Evolutionary conservation across 2,329 filamentous ascomycete genomes (phyloP).

Genomic region (Pezicula rhizophila): DNA sequence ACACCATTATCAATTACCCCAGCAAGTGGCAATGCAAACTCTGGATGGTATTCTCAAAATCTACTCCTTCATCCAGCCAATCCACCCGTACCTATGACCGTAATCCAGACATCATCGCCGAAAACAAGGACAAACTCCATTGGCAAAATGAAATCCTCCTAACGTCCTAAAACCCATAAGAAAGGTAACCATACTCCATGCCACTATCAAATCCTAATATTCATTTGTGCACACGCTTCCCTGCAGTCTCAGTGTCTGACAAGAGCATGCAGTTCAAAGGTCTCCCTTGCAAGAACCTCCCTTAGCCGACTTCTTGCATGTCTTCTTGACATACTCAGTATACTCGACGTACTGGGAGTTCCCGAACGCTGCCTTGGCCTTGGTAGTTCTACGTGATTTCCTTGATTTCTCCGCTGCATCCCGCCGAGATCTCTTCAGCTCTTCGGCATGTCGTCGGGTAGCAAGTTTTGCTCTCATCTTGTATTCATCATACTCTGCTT

Average conservation of each 20-base stretch:
- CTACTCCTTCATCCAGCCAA: slow-evolving; percentile 3
- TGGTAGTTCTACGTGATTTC: slow-evolving; percentile 6
- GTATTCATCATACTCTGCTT: slow-evolving; percentile 41
- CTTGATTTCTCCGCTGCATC: neutral
- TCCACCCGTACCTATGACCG: slow-evolving; percentile 5
- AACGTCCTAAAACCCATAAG: slow-evolving; percentile 5
- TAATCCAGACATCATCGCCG: slow-evolving; percentile 9
- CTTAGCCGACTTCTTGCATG: slow-evolving; percentile 10
- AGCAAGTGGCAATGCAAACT: slow-evolving; percentile 58
- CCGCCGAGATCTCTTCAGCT: slow-evolving; percentile 4
- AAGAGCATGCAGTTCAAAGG: too few relatives aligned
- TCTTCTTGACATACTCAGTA: too few relatives aligned
- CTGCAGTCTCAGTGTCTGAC: neutral
- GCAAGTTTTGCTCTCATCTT: slow-evolving; percentile 37
- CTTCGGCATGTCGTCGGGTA: slow-evolving; percentile 7
- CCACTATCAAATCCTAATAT: slow-evolving; percentile 6
- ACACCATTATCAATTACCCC: slow-evolving; percentile 35
- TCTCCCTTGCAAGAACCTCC: neutral
- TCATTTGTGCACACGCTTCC: slow-evolving; percentile 1
- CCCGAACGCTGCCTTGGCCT: slow-evolving; percentile 9
- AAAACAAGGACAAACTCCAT: slow-evolving; percentile 11
- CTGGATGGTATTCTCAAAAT: slow-evolving; percentile 33
- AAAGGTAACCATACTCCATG: slow-evolving; percentile 9
- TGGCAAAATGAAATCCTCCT: slow-evolving; percentile 9
- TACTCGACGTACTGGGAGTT: too few relatives aligned